These are phyloP conservation scores for Pseudogymnoascus sp. DNA, from an alignment of 2,329 filamentous ascomycete species.

Conservation along the genomic window DNA sequence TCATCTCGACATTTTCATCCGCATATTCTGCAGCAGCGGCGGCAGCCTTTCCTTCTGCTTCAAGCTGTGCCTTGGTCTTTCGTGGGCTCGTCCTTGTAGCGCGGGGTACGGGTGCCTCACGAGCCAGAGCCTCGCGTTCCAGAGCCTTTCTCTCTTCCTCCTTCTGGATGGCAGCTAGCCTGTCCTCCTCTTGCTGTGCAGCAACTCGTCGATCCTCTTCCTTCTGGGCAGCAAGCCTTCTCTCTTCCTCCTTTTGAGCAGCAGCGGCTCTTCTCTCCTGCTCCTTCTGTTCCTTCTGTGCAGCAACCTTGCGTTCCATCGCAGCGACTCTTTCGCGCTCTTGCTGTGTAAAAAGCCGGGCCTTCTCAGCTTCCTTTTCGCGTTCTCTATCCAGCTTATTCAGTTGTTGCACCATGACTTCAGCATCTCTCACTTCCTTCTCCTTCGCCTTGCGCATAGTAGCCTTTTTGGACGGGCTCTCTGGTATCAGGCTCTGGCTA, in stretches of 20 bases:
- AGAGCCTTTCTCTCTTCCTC: constrained; percentile 37
- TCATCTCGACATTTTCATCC: constrained; percentile 45
- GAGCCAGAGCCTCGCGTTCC: constrained; percentile 20
- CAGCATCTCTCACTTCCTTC: constrained; percentile 54
- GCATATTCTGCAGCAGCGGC: constrained; percentile 25
- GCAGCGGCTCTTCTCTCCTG: constrained; percentile 16
- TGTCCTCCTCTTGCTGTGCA: constrained; percentile 40
- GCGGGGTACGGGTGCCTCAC: constrained; percentile 32
- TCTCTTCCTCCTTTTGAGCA: constrained; percentile 44
- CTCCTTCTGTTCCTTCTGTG: constrained; percentile 16
- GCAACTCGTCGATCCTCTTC: not conserved
- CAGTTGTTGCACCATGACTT: constrained; percentile 51
- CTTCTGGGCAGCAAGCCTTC: constrained; percentile 22
- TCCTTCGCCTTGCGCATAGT: constrained; percentile 45
- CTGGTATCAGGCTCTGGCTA: constrained; percentile 20
- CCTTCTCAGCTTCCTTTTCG: constrained; percentile 63
- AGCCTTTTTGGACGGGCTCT: constrained; percentile 20
- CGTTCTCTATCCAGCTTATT: constrained; percentile 58
- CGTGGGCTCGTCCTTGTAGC: constrained; percentile 44
- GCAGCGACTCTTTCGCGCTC: constrained; percentile 46
- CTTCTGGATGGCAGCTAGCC: constrained; percentile 44
- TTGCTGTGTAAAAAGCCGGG: constrained; percentile 43
- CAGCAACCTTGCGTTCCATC: constrained; percentile 45
- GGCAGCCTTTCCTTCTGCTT: constrained; percentile 25
- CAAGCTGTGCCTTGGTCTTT: constrained; percentile 34